Evolutionary conservation across 306 rosid species (phyloP), one percentile per base, ranked within the genome.

Genomic region (Vachellia pachyceras): DNA sequence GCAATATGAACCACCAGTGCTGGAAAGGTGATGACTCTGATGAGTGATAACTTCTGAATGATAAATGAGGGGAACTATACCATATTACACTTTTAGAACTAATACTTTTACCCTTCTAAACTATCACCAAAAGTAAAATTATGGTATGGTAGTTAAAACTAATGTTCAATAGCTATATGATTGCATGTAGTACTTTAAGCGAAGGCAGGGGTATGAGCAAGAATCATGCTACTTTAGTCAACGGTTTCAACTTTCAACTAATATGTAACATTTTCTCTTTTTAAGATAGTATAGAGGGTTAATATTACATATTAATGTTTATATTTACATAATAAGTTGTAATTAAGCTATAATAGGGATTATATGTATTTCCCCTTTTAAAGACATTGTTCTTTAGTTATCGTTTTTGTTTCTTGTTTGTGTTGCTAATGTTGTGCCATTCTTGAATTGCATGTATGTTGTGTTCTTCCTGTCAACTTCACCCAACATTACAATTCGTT

Each of bases 1-100:
- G 92, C 88, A 23, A 78, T 84, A 77, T 72, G 97, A 92, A 84
- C 92, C 99, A 25, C 98, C 97, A 13, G 95, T 92, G 68, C 87
- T 96, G 82, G 98, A 96, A 85, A 96, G 98, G 99, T 96, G 85
- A 78, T 50, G 57, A 50, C 52, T 22, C 61, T 41, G 15, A 68
- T 64, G 54, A 14, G 15, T 14, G 17, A 47, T 47, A 17, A 47
- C 54, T 47, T 47, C 5, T 47, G 54, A 18, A 47, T 47, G 52
- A 75, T 57, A 40, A 40, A 17, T 52, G 60, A 52, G 25, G 60
- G 52, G 14, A 45, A 11, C 15, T 11, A 10, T 45, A 45, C 49
- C 5, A 11, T 10, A 3, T 45, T 45, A 11, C 49, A 50, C n/a
- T 50, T 50, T 50, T 50, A 50, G 22, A 50, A 14, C 20, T 50